Percentiles rank a stretch among this genome's conserved stretches.
Evolutionary conservation across 2,329 filamentous ascomycete genomes (phyloP).

Genomic region (Exophiala lecanii-corni): DNA sequence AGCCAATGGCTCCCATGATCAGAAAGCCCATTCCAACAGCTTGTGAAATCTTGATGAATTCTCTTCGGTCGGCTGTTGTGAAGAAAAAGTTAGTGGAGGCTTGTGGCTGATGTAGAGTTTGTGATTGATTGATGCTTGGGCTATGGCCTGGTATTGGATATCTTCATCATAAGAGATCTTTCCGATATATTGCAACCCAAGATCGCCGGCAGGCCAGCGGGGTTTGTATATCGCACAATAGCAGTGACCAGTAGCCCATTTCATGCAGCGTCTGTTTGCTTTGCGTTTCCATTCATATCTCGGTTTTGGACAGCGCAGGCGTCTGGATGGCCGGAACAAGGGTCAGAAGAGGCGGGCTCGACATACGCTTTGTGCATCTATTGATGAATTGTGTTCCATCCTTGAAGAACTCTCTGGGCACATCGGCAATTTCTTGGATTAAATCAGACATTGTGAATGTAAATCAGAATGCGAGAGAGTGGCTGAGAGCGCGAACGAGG

Average conservation of each 20-base stretch:
- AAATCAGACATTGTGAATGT: slow-evolving; percentile 50
- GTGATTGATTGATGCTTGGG: slow-evolving; percentile 1
- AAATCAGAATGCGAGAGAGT: too few species aligned
- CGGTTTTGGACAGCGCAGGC: too few species aligned
- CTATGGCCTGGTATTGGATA: too few species aligned
- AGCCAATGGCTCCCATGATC: slow-evolving; percentile 57
- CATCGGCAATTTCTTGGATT: slow-evolving; percentile 57
- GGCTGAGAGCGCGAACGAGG: too few species aligned
- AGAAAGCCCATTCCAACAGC: slow-evolving; percentile 57
- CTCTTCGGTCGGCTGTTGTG: slow-evolving; percentile 50
- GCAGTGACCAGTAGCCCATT: too few species aligned
- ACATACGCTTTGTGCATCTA: slow-evolving; percentile 47
- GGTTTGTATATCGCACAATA: too few species aligned
- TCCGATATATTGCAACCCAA: too few species aligned
- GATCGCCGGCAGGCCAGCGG: too few species aligned
- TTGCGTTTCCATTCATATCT: too few species aligned
- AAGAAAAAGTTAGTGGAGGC: slow-evolving; percentile 25
- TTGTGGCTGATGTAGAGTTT: slow-evolving; percentile 1
- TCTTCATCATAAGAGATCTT: too few species aligned
- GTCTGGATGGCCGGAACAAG: too few species aligned
- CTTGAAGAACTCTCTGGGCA: slow-evolving; percentile 51
- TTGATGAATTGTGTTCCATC: slow-evolving; percentile 47
- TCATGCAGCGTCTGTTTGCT: too few species aligned
- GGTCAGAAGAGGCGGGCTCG: background rate
- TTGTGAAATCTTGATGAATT: slow-evolving; percentile 59